Percentiles rank a stretch among this genome's conserved stretches.
Evolutionary conservation across 352 stramenopile species (phyloP).

Genomic region (Phytophthora sp.): DNA sequence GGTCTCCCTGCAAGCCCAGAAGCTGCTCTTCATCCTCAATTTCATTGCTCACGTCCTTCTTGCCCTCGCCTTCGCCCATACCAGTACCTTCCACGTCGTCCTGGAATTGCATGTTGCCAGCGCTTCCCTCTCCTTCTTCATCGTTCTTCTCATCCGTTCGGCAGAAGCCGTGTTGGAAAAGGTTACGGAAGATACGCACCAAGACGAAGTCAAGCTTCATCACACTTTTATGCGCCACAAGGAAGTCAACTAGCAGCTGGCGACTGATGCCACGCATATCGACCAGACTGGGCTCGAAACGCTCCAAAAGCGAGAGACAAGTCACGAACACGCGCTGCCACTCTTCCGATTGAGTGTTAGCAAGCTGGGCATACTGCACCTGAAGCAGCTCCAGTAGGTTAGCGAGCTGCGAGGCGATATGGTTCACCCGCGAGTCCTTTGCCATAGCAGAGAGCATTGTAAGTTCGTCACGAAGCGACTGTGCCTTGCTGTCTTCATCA

Average conservation of each 20-base stretch:
- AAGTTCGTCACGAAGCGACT: slow-evolving; percentile 59
- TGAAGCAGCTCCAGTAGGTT: slow-evolving; percentile 54
- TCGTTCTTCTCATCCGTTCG: slow-evolving; percentile 90
- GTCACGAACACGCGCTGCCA: slow-evolving; percentile 44
- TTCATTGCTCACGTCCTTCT: slow-evolving; percentile 99
- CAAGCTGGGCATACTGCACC: slow-evolving; percentile 52
- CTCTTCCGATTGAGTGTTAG: slow-evolving; percentile 29
- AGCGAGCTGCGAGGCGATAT: slow-evolving; percentile 66
- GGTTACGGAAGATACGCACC: slow-evolving; percentile 95
- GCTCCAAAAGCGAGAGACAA: slow-evolving; percentile 63
- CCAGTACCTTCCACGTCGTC: slow-evolving; percentile 99
- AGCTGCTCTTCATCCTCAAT: slow-evolving; percentile 99
- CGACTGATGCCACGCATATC: slow-evolving; percentile 81
- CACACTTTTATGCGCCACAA: slow-evolving; percentile 90
- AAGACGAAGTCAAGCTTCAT: slow-evolving; percentile 97
- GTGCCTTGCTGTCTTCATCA: slow-evolving; percentile 32
- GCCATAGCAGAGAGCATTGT: slow-evolving; percentile 50
- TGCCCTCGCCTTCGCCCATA: slow-evolving; percentile 99
- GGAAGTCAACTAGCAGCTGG: slow-evolving; percentile 76
- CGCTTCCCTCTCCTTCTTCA: slow-evolving; percentile 84
- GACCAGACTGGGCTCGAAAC: slow-evolving; percentile 63
- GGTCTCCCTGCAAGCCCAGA: slow-evolving; percentile 96
- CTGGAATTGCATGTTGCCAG: slow-evolving; percentile 95
- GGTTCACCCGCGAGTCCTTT: slow-evolving; percentile 78
- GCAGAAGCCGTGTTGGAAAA: slow-evolving; percentile 97